Conservation (phyloP, 163 green algal genomes). For the Picocystis sp. region DNA sequence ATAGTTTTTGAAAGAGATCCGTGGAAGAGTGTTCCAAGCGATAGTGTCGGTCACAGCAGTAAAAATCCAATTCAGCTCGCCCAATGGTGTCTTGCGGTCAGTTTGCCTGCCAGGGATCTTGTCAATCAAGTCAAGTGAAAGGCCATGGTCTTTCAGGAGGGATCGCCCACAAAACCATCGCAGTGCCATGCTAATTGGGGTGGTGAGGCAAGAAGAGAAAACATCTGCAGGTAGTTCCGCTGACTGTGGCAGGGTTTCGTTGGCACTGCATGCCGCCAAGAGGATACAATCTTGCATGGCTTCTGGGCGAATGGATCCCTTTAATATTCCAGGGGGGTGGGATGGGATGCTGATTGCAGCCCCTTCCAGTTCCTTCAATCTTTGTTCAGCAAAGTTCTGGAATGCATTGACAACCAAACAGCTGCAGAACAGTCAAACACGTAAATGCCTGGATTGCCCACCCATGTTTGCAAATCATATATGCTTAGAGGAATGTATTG, state of each 20-base stretch:
- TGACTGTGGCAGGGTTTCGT: constrained; percentile 62
- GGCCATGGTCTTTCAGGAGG: constrained; percentile 53
- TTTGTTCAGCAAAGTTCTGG: constrained; percentile 41
- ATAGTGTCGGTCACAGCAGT: constrained; percentile 99
- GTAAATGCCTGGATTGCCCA: constrained; percentile 69
- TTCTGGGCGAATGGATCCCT: constrained; percentile 17
- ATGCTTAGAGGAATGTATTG: constrained; percentile 98
- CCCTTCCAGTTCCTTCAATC: not conserved
- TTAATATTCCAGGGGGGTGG: not conserved
- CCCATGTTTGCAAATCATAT: constrained; percentile 85
- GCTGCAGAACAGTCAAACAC: constrained; percentile 92
- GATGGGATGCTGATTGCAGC: not conserved
- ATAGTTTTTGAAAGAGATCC: constrained; percentile 88
- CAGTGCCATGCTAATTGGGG: constrained; percentile 80
- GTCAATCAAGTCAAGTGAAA: constrained; percentile 83
- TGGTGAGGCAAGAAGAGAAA: constrained; percentile 96
- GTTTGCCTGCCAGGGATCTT: constrained; percentile 79
- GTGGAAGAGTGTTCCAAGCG: constrained; percentile 92
- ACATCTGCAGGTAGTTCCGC: constrained; percentile 83
- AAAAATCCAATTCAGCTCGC: constrained; percentile 99
- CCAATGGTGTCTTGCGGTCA: constrained; percentile 90
- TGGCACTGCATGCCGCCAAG: constrained; percentile 56
- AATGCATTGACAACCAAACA: constrained; percentile 77
- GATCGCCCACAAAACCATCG: constrained; percentile 65
- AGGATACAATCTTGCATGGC: constrained; percentile 77